These are phyloP conservation scores for Boletus bicolor DNA, from an alignment of 768 basidiomycete species.

Conservation along the genomic window DNA sequence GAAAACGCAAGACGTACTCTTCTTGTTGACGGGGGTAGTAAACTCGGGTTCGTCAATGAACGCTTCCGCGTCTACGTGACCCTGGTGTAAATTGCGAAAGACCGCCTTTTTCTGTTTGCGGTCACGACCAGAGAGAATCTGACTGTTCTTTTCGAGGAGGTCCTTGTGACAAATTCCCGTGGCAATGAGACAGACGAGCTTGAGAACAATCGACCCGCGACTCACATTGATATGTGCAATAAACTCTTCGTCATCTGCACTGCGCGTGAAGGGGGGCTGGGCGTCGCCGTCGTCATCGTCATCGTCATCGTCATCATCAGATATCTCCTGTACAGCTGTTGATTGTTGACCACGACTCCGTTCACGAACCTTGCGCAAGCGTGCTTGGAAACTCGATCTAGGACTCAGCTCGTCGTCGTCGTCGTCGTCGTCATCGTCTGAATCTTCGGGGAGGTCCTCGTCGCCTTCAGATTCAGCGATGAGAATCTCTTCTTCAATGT, in stretches of 20 bases:
- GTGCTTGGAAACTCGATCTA: slow-evolving; percentile 33
- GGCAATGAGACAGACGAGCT: not conserved
- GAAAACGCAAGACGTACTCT: slow-evolving; percentile 41
- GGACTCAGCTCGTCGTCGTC: slow-evolving; percentile 35
- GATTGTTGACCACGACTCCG: slow-evolving; percentile 15
- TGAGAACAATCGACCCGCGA: not conserved
- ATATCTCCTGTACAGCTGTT: slow-evolving; percentile 6
- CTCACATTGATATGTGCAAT: slow-evolving; percentile 54
- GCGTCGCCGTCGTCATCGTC: slow-evolving; percentile 15
- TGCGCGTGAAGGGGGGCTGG: slow-evolving; percentile 31
- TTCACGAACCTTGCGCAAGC: slow-evolving; percentile 34
- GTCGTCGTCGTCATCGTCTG: slow-evolving; percentile 22
- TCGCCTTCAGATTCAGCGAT: slow-evolving; percentile 33
- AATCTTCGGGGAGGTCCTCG: slow-evolving; percentile 28
- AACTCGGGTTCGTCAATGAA: slow-evolving; percentile 26
- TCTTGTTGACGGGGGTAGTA: slow-evolving; percentile 32
- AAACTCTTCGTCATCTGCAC: slow-evolving; percentile 57
- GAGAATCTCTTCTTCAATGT: slow-evolving; percentile 46
- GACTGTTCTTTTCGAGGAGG: slow-evolving; percentile 57
- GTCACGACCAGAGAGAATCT: slow-evolving; percentile 42
- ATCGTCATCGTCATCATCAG: slow-evolving; percentile 29
- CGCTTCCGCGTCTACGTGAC: slow-evolving; percentile 39
- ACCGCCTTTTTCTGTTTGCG: slow-evolving; percentile 51
- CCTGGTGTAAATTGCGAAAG: slow-evolving; percentile 60
- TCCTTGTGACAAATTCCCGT: slow-evolving; percentile 48